Base-by-base conservation (phyloP, 768 basidiomycete genomes). In the Boletus reticuloceps region DNA sequence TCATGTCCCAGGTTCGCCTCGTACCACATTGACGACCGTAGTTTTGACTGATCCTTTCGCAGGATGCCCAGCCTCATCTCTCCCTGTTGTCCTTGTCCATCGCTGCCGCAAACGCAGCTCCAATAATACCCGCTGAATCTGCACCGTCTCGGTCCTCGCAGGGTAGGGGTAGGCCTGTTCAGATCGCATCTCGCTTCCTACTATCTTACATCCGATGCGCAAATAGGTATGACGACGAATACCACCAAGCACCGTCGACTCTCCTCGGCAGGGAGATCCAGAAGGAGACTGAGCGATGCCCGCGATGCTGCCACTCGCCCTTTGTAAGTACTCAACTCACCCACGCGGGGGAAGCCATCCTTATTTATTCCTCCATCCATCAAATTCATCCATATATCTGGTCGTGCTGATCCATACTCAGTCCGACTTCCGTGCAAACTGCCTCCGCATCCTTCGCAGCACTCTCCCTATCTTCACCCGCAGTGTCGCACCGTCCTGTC, bases 231-330 rank as follows among this genome's bases (percentile, higher is more conserved):
- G 55, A 69, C 68, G 31, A 60, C 67, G 49, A 81, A 74, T 63
- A 75, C 56, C 27, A 56, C 50, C 54, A 81, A 87, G 62, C 87
- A 89, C 68, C 83, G 89, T 50, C 78, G 89, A 17, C 72, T 89
- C 19, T 84, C 87, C 17, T 90, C 89, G 0, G 79, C 83, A 12
- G 85, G 88, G 19, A 83, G 88, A 70, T 77, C 81, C 25, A 82
- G 83, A 65, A 79, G 90, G 62, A 76, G 90, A 53, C 68, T 89
- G 59, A 90, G 88, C 69, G 90, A 91, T 69, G 89, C 89, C 25
- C 77, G 86, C 47, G 89, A 91, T 69, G 90, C 90, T 42, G 86
- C 86, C 48, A 77, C 76, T 53, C 78, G 90, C 48, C 87, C 87
- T 50, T 82, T 82, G 88, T 91, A 71, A 77, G 86, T 86, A 54